Percentiles rank a stretch among this genome's conserved stretches.
phyloP scores from a whole-genome alignment of 1,284 basidiomycete species.

The Ganoderma resinaceum region DNA sequence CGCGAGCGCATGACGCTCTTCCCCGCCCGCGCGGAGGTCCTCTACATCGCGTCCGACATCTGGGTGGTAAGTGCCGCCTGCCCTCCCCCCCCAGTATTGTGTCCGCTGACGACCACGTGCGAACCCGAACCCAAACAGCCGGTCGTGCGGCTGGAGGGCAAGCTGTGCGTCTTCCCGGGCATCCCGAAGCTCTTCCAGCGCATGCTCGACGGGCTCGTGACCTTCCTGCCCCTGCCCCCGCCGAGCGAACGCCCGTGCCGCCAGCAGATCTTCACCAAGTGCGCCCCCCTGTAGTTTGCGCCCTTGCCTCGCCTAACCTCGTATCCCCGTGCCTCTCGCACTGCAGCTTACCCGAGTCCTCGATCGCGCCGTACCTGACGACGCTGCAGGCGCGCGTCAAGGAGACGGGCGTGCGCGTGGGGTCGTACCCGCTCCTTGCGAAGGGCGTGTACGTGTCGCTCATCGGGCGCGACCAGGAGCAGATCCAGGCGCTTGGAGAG shows the following conservation, averaged over 20 bases:
- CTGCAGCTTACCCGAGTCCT: conserved; percentile 80
- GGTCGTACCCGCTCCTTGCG: conserved; percentile 78
- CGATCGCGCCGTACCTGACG: conserved; percentile 89
- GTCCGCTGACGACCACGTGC: not conserved
- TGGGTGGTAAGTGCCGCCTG: conserved; percentile 78
- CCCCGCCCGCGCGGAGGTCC: conserved; percentile 75
- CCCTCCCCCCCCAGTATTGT: not conserved
- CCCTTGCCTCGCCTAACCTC: not conserved
- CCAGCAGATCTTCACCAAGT: conserved; percentile 83
- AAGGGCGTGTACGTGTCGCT: conserved; percentile 79
- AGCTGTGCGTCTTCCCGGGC: conserved; percentile 91
- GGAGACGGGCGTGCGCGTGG: conserved; percentile 81
- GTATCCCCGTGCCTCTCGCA: no score
- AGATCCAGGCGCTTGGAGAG: conserved; percentile 61
- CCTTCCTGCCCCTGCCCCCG: conserved; percentile 81
- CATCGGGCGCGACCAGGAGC: conserved; percentile 74
- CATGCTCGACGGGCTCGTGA: conserved; percentile 75
- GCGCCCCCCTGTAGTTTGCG: conserved; percentile 36
- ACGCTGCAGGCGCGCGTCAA: conserved; percentile 79
- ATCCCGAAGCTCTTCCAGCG: conserved; percentile 87
- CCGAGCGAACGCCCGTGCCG: conserved; percentile 72
- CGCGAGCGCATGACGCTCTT: conserved; percentile 87
- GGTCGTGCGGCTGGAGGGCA: conserved; percentile 82
- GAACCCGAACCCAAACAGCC: conserved; percentile 56
- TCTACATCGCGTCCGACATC: conserved; percentile 76